Base-by-base conservation (phyloP, 345 rosid species). In the Salix arbutifolia region DNA sequence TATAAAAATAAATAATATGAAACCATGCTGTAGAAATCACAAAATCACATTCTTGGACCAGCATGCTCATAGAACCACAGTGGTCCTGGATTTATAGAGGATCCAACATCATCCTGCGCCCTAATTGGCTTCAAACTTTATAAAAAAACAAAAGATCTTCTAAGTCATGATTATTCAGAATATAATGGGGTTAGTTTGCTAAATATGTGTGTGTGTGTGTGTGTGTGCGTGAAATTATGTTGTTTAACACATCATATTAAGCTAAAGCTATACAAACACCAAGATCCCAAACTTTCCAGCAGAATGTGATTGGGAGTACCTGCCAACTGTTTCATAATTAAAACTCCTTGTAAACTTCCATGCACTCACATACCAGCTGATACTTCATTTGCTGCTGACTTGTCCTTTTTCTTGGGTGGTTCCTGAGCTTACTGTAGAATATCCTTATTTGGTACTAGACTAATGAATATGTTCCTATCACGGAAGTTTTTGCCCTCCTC, bases 401-500 rank as follows among this genome's bases (percentile, higher is more conserved):
- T 87, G 35, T 90, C 90, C 60, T 83, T 91, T 81, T 89, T 89
- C 83, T 90, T 93, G 23, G 86, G 74, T n/a, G 87, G 91, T 77
- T 91, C 97, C 87, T 85, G 96, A 53, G 88, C 79, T 90, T 89
- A 91, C 81, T 85, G 88, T 70, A 83, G 71, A 80, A 87, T 52
- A 33, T 90, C 91, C 79, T 95, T 95, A 76, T 91, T 93, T 35
- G 99, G 97, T 17, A 90, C 93, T 90, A 93, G 82, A 48, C 89
- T 83, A 12, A 95, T 90, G 83, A 88, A 91, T 69, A 93, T 79
- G 82, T 88, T 91, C 77, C 94, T 86, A 67, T 88, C 97, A 48
- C 89, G 85, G 78, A 93, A 91, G 78, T 79, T 95, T 84, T 91
- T 91, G 87, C 87, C 86, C 87, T 91, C 99, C 89, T 93, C 97